phyloP scores from a whole-genome alignment of 768 basidiomycete species.

The Calvatia gigantea region DNA sequence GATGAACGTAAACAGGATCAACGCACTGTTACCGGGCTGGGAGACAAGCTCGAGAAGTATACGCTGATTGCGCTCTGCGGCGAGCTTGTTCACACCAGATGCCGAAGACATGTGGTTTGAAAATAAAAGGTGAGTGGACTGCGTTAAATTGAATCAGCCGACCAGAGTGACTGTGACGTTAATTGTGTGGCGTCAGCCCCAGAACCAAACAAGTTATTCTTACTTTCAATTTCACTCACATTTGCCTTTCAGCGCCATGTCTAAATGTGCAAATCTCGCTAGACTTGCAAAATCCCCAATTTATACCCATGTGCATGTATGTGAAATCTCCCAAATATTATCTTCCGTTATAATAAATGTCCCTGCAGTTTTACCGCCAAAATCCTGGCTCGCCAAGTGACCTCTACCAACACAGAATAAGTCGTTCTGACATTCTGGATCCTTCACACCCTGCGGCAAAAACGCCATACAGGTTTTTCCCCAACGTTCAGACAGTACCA shows the following conservation, averaged over 20 bases:
- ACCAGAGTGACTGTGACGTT: conserved; percentile 6
- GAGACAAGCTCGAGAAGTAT: conserved; percentile 63
- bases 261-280: neutral
- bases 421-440: neutral
- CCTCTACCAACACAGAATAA: neutral
- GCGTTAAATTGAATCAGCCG: neutral
- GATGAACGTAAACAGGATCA: neutral
- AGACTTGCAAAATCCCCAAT: neutral
- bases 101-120: conserved; percentile 27
- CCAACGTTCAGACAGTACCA: neutral
- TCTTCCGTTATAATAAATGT: neutral
- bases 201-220: neutral
- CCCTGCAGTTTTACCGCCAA: neutral
- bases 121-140: neutral
- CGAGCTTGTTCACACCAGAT: conserved; percentile 47
- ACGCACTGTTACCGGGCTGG: conserved; percentile 79
- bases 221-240: neutral
- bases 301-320: conserved; percentile 4
- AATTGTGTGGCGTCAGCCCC: neutral
- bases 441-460: conserved; percentile 2
- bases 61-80: conserved; percentile 63
- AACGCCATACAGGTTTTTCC: neutral
- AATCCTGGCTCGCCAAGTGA: conserved; percentile 2
- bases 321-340: neutral
- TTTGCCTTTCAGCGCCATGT: neutral